These are phyloP conservation scores for Magnusiomyces tetraspermus DNA, from an alignment of 1,139 yeast species.

Conservation along the genomic window DNA sequence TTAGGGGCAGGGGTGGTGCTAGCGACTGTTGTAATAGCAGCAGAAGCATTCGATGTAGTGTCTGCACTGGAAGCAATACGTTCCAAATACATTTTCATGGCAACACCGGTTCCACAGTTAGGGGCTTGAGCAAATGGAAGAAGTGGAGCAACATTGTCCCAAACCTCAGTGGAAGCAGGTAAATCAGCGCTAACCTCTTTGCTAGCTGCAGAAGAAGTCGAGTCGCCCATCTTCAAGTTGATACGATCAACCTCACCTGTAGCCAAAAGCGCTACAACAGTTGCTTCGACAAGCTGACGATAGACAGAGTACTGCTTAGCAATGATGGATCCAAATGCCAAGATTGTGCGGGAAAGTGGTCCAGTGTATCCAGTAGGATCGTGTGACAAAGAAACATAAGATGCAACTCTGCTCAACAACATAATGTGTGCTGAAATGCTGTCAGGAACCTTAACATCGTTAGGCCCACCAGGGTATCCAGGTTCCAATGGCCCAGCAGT, in stretches of 20 bases:
- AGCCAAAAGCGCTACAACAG: slow-evolving; percentile 43
- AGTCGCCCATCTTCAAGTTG: slow-evolving; percentile 26
- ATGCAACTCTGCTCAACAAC: slow-evolving; percentile 49
- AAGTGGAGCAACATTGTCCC: slow-evolving; percentile 48
- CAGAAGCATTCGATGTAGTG: slow-evolving; percentile 10
- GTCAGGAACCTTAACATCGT: slow-evolving; percentile 24
- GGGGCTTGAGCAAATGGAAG: slow-evolving; percentile 54
- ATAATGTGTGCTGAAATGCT: slow-evolving; percentile 36
- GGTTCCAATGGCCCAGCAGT: slow-evolving; percentile 17
- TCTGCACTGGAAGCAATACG: slow-evolving; percentile 19
- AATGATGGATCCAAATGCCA: slow-evolving; percentile 59
- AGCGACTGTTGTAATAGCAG: slow-evolving; percentile 16
- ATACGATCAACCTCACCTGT: slow-evolving; percentile 45
- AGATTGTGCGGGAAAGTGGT: slow-evolving; percentile 55
- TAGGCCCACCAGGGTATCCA: slow-evolving; percentile 29
- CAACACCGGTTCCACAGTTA: slow-evolving; percentile 34
- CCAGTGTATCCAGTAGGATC: slow-evolving; percentile 56
- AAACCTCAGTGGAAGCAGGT: slow-evolving; percentile 30
- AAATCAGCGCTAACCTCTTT: background rate
- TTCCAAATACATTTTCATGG: slow-evolving; percentile 33
- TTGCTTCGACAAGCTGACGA: slow-evolving; percentile 49
- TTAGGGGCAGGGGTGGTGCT: slow-evolving; percentile 13
- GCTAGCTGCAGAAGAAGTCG: background rate
- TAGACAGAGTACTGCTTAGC: slow-evolving; percentile 44
- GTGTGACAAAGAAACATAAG: slow-evolving; percentile 46